phyloP scores from a whole-genome alignment of 805 yeast genomes.

The Debaryomyces hansenii region DNA sequence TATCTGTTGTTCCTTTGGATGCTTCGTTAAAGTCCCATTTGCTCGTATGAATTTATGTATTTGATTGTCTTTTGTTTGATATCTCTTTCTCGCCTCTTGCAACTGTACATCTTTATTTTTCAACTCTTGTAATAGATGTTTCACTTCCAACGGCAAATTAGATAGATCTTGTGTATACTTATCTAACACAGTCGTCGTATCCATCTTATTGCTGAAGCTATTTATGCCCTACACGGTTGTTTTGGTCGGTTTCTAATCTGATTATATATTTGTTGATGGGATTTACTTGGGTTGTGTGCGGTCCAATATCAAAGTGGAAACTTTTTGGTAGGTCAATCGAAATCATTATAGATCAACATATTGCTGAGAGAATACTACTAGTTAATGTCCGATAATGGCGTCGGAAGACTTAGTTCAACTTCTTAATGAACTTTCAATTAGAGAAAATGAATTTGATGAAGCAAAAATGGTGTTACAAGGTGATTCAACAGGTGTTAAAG shows the following conservation, averaged over 20 bases:
- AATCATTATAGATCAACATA: background rate
- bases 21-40: constrained; percentile 76
- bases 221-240: no score
- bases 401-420: background rate
- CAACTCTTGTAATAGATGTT: constrained; percentile 77
- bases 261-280: background rate
- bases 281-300: background rate
- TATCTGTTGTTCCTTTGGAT: constrained; percentile 75
- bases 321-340: background rate
- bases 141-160: constrained; percentile 85
- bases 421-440: background rate
- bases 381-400: background rate
- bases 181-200: constrained; percentile 72
- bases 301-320: background rate
- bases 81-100: constrained; percentile 64
- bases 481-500: background rate
- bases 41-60: constrained; percentile 80
- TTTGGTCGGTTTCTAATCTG: no score
- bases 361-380: no score
- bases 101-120: constrained; percentile 65
- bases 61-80: constrained; percentile 71
- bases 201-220: constrained; percentile 48
- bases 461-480: background rate
- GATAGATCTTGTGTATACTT: constrained; percentile 62
- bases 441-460: background rate